Percentiles rank a stretch among this genome's conserved stretches.
These are phyloP conservation scores for Ustilago esculenta DNA, from an alignment of 1,284 basidiomycete species.

Conservation along the genomic window DNA sequence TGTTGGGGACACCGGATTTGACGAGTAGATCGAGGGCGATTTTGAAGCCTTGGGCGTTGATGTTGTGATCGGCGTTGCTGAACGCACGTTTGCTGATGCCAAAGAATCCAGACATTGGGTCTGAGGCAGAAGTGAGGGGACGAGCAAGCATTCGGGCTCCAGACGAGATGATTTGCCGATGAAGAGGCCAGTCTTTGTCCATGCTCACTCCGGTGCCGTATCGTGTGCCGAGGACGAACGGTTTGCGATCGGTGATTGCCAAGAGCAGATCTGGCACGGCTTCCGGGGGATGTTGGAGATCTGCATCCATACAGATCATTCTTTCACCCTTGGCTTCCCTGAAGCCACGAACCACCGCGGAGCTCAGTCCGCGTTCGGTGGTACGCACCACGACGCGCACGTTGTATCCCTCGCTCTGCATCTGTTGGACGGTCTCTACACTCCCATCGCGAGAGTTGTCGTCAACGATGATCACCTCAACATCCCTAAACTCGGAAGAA, in stretches of 20 bases:
- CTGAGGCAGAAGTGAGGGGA: conserved; percentile 69
- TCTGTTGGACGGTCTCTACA: conserved; percentile 23
- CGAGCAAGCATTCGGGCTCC: conserved; percentile 70
- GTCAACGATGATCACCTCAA: conserved; percentile 45
- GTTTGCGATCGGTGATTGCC: conserved; percentile 64
- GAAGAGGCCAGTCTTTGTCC: conserved; percentile 70
- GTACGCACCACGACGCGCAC: conserved; percentile 70
- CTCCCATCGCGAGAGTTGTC: conserved; percentile 48
- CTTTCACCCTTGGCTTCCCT: conserved; percentile 68
- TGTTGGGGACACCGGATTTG: conserved; percentile 28
- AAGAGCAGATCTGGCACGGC: conserved; percentile 68
- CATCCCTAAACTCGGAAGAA: conserved; percentile 16
- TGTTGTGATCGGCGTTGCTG: conserved; percentile 18
- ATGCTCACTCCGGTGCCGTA: conserved; percentile 70
- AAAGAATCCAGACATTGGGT: conserved; percentile 71
- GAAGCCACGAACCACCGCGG: conserved; percentile 70
- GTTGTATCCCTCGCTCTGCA: conserved; percentile 67
- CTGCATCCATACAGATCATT: conserved; percentile 71
- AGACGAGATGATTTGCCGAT: conserved; percentile 69
- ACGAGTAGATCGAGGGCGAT: conserved; percentile 49
- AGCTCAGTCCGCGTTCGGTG: conserved; percentile 69
- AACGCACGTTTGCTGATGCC: conserved; percentile 68
- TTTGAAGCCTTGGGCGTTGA: conserved; percentile 51
- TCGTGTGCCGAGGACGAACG: conserved; percentile 70
- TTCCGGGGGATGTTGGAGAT: conserved; percentile 70